Evolutionary conservation across 1,284 basidiomycete genomes (phyloP).

Genomic region (Thecaphora frezii): DNA sequence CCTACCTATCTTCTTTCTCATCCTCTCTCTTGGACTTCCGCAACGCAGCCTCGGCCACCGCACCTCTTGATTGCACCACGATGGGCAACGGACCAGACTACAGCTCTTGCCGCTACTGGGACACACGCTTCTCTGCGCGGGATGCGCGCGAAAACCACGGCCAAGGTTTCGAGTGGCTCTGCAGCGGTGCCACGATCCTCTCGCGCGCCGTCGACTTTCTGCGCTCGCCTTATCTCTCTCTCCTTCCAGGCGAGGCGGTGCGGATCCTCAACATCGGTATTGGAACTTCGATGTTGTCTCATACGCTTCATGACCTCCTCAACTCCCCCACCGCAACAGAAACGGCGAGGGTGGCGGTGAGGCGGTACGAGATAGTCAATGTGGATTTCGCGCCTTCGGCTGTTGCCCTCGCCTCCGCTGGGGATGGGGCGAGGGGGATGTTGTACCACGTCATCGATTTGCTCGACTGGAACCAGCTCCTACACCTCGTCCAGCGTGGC

Average conservation of each 20-base stretch:
- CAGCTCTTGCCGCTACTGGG: neutral
- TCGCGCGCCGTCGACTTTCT: too few species aligned
- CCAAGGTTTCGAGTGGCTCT: constrained; percentile 3
- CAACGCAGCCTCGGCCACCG: too few species aligned
- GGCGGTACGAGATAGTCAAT: constrained; percentile 11
- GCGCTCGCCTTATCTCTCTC: too few species aligned
- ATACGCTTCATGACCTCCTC: constrained; percentile 5
- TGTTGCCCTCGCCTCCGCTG: neutral
- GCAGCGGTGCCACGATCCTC: constrained; percentile 45
- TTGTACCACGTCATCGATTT: constrained; percentile 15
- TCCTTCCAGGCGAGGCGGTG: too few species aligned
- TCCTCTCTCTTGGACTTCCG: too few species aligned
- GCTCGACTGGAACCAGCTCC: constrained; percentile 8
- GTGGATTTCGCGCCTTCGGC: constrained; percentile 18
- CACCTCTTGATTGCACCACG: too few species aligned
- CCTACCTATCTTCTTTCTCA: too few species aligned
- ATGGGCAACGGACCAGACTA: neutral
- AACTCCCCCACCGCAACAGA: neutral
- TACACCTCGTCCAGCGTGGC: neutral
- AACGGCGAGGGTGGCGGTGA: too few species aligned
- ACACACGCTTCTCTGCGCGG: neutral
- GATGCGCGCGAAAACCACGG: neutral
- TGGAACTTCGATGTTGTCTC: constrained; percentile 17
- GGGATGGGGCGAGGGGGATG: constrained; percentile 2
- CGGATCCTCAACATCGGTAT: constrained; percentile 32